These are phyloP conservation scores for Pseudogymnoascus sp. DNA, from an alignment of 2,329 filamentous ascomycete species.

Conservation along the genomic window DNA sequence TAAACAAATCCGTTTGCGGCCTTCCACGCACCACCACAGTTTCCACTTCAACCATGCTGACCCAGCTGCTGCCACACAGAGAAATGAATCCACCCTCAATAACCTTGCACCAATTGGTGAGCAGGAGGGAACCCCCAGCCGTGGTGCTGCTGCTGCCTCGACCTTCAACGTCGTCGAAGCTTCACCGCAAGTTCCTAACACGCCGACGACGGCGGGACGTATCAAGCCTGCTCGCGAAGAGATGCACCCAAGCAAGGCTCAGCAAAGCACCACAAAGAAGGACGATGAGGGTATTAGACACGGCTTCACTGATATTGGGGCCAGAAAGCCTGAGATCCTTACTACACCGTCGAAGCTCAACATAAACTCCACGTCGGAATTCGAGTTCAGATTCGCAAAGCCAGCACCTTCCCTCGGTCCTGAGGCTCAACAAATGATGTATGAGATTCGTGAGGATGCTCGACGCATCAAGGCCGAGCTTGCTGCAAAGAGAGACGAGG, in stretches of 20 bases:
- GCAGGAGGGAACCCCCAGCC: conserved; percentile 22
- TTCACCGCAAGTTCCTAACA: conserved; percentile 29
- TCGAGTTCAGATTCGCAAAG: conserved; percentile 55
- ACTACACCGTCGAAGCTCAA: conserved; percentile 54
- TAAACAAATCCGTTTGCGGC: conserved; percentile 15
- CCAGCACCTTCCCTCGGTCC: conserved; percentile 50
- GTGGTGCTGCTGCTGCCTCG: conserved; percentile 15
- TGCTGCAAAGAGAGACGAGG: conserved; percentile 49
- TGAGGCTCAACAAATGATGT: conserved; percentile 52
- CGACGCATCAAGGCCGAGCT: conserved; percentile 62
- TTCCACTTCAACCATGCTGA: neutral
- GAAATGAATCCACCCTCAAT: conserved; percentile 7
- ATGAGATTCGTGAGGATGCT: conserved; percentile 63
- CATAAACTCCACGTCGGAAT: conserved; percentile 46
- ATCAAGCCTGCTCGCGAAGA: conserved; percentile 59
- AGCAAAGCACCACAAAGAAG: conserved; percentile 59
- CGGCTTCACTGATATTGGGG: conserved; percentile 65
- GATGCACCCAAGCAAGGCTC: conserved; percentile 85
- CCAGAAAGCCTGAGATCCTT: conserved; percentile 28
- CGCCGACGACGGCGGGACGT: conserved; percentile 56
- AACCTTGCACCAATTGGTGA: conserved; percentile 24
- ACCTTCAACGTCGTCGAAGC: conserved; percentile 19
- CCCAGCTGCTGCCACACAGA: conserved; percentile 11
- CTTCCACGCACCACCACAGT: neutral
- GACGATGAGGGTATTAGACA: conserved; percentile 72